Base-by-base conservation (phyloP, 208 protist genomes). In the Leishmania tropica region DNA sequence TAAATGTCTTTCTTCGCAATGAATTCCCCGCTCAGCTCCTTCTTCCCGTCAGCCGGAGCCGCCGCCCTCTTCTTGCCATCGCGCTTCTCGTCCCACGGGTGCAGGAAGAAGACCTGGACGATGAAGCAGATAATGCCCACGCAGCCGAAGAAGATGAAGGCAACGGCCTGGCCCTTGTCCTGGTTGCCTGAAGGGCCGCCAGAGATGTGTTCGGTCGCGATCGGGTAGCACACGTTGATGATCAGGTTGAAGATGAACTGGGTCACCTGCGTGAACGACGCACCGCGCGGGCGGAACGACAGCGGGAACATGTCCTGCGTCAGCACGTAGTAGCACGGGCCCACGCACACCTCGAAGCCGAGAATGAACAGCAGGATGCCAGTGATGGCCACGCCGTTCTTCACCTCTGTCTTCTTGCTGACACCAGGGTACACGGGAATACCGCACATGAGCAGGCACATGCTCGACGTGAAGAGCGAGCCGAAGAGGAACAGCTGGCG, bases 241-340 rank as follows among this genome's bases (percentile, higher is more conserved):
- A 96, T 91, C 67, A 96, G 80, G 88, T 96, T 98, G 83, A 96
- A 96, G 75, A 94, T 85, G 80, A 95, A 97, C 88, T 96, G 91
- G 1, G 85, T 53, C 81, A 94, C 85, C 76, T 92, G 83, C 17
- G 88, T 95, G 79, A 92, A 85, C 35, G 89, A 93, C n/a, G 91
- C 76, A 56, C 93, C 95, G 45, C 80, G 81, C 62, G 93, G 89
- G 65, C 93, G 93, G 89, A 96, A 95, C 37, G 90, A 93, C 75
- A 75, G 79, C 67, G 95, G 95, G 81, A 98, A 97, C 78, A 98
- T 62, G 76, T 96, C 92, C 87, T 96, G 91, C 37, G 92, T 76
- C 60, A 97, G 92, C 60, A 96, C 88, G 86, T 87, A 96, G 88
- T 90, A 96, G 90, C 87, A 96, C 85, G 92, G 85, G 45, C 91